Percentiles rank a stretch among this genome's conserved stretches.
These are phyloP conservation scores for Aspergillaceae sp. DNA, from an alignment of 2,329 filamentous ascomycete genomes.

Conservation along the genomic window DNA sequence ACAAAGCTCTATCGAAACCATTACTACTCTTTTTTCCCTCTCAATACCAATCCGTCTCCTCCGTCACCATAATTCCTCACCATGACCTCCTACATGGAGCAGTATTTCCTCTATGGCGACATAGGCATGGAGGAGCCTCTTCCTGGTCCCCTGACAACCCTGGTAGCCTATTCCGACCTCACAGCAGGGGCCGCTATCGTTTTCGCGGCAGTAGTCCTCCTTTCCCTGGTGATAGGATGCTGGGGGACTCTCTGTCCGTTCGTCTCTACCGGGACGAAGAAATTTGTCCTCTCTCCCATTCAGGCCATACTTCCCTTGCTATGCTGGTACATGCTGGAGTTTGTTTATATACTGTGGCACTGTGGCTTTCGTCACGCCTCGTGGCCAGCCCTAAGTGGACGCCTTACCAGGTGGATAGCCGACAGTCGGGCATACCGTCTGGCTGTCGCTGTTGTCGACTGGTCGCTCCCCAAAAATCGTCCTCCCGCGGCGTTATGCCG, in stretches of 20 bases:
- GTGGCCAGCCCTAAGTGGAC: background rate
- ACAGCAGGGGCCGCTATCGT: constrained; percentile 4
- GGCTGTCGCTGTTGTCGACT: background rate
- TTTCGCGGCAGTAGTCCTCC: constrained; percentile 5
- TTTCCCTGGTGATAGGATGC: constrained; percentile 1
- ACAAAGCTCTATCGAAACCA: background rate
- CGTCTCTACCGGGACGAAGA: background rate
- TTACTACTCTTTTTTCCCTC: background rate
- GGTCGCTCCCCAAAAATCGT: constrained; percentile 6
- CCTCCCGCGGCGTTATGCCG: constrained; percentile 2
- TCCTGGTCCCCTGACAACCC: background rate
- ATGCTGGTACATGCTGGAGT: background rate
- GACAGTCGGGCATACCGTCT: background rate
- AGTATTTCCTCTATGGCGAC: constrained; percentile 10
- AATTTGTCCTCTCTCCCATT: constrained; percentile 2
- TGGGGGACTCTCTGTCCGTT: constrained; percentile 2
- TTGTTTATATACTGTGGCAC: background rate
- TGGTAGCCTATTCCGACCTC: constrained; percentile 6
- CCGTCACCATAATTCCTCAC: background rate
- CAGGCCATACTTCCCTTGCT: background rate
- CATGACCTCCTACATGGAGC: constrained; percentile 11
- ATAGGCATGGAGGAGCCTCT: background rate
- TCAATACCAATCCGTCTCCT: background rate
- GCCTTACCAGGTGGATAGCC: background rate
- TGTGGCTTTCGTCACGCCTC: background rate